Base-by-base conservation (phyloP, 2,329 filamentous ascomycete genomes). In the Phaeosphaeriaceae sp. region DNA sequence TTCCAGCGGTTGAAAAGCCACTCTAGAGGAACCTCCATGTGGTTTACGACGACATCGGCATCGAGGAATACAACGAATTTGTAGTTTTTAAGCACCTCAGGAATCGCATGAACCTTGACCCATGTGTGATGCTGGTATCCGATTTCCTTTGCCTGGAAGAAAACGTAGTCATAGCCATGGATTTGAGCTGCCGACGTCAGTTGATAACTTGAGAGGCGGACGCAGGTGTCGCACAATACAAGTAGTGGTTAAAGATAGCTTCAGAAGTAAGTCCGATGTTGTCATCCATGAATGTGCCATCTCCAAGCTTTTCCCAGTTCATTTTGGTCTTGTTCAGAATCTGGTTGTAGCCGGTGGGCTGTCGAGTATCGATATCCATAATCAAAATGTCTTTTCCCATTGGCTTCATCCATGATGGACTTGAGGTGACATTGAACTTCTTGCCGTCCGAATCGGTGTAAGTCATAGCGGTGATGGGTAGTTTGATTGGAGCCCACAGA, bases 1-100 rank as follows among this genome's bases (percentile, higher is more conserved):
- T 73, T 66, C 77, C 77, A 79, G 23, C 75, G 68, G 56, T 76
- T 77, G 58, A 80, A 68, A 2, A 80, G 70, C 73, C 76, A 79
- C 62, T 80, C 77, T 8, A 79, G 46, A 2, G 77, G 77, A 1
- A 80, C 58, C 21, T 77, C 67, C 1, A 73, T 68, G 46, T 78
- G 67, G 0, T 67, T 63, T 44, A 79, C 71, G 12, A 73, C 68
- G 16, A 69, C 73, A 52, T 80, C 77, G 13, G 75, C 71, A 55
- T 80, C 77, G 30, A 79, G 52, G 38, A 77, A 75, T 35, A 79
- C 64, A 32, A 79, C 72, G 4, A 77, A 71, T 7, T 72, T 59
- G 60, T 79, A 74, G 1, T 66, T 50, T 23, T 67, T 59, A 12
- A 78, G 63, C 1, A 75, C 66, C 15, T 75, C 63, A 17, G 63